Base-by-base conservation (phyloP, 2,329 filamentous ascomycete genomes). In the Aspergillus pseudoviridinutans region DNA sequence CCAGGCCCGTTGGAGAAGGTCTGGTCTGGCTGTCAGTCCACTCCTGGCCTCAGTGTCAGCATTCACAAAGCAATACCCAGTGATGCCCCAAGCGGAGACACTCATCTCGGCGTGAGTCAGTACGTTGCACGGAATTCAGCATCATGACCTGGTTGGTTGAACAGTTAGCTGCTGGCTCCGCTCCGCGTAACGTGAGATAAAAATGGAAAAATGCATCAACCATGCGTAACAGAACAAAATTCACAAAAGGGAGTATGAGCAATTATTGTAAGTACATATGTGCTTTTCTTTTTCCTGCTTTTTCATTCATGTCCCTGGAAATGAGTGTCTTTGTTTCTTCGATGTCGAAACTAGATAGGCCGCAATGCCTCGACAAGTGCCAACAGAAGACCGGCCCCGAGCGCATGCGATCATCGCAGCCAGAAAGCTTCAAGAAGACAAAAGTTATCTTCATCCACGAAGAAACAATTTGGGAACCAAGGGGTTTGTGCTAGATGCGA, bases 1-100 rank as follows among this genome's bases (percentile, higher is more conserved):
- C 32, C 32, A 38, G 32, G 32, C 14, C 32, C 32, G 4, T 28
- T 14, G 14, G 24, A n/a, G 14, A 10, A 24, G 20, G 58, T 27
- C 28, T 58, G 55, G 22, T 27, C 28, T 58, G 54, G 25, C 53
- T 49, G 24, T 55, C 17, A 20, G 55, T 51, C 27, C 10, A 25
- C 22, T 25, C 12, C 24, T 27, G 14, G 24, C 1, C 3, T 17
- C 20, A 47, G 44, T 7, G 22, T 47, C 22, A 47, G 44, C 44
- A 47, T 47, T 47, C 44, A 47, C 44, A 47, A 27, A 47, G 44
- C 22, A 47, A 3, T n/a, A 44, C 22, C 5, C 2, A 3, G 14
- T 38, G 14, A 38, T 6, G 32, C 14, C 32, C 32, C 14, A 38
- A 17, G 14, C 5, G 14, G 32, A 17, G 32, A 38, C 32, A 38